Evolutionary conservation across 108 stramenopile species (phyloP).

Genomic region (Aurantiochytrium sp.): DNA sequence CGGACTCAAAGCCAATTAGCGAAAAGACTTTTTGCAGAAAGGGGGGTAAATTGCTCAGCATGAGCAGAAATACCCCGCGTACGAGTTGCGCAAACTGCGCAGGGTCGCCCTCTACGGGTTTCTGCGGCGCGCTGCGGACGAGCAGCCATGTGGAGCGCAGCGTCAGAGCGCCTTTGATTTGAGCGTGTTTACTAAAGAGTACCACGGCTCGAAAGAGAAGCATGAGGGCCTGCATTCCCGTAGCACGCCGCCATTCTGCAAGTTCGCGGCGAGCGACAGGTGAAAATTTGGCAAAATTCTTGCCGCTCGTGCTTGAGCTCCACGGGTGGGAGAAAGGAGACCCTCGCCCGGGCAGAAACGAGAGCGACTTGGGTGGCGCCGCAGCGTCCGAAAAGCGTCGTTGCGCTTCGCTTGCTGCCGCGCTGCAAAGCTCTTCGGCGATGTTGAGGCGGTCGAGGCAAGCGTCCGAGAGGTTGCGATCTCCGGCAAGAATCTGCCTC

Average conservation of each 20-base stretch:
- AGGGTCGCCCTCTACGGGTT: neutral
- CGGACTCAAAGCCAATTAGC: neutral
- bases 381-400: neutral
- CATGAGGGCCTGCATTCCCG: neutral
- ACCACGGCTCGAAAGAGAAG: neutral
- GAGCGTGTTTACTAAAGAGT: neutral
- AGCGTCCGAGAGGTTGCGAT: neutral
- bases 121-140: neutral
- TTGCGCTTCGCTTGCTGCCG: neutral
- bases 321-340: neutral
- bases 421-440: neutral
- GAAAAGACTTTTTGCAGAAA: neutral
- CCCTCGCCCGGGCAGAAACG: neutral
- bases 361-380: neutral
- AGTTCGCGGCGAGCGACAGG: neutral
- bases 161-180: neutral
- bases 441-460: neutral
- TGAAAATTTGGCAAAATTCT: neutral
- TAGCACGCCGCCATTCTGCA: neutral
- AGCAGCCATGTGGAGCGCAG: neutral
- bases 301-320: neutral
- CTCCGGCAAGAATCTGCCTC: neutral
- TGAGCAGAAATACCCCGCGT: neutral
- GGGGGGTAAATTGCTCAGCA: neutral
- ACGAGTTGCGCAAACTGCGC: neutral